Conservation (phyloP, 805 yeast genomes). For the Lipomyces mesembrius region DNA sequence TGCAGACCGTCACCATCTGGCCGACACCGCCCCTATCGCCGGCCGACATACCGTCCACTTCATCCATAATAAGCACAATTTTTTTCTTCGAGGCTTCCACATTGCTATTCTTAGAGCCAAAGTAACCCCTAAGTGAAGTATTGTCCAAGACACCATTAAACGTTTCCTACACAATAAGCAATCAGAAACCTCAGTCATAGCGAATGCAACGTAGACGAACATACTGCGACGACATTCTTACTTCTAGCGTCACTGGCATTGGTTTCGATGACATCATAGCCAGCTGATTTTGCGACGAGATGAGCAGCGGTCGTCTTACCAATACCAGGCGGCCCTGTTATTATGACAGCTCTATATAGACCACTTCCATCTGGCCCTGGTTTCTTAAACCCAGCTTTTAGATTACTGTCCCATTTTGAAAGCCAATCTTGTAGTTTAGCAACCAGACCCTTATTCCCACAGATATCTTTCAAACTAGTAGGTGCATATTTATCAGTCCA, state of each 20-base stretch:
- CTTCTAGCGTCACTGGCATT: constrained; percentile 92
- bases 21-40: constrained; percentile 99
- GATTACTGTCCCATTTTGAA: constrained; percentile 66
- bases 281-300: constrained; percentile 75
- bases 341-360: constrained; percentile 76
- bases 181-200: background rate
- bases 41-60: constrained; percentile 98
- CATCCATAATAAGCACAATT: constrained; percentile 93
- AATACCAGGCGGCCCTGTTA: constrained; percentile 92
- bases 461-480: constrained; percentile 68
- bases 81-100: constrained; percentile 49
- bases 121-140: constrained; percentile 81
- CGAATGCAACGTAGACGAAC: background rate
- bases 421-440: constrained; percentile 75
- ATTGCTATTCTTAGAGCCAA: constrained; percentile 49
- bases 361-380: constrained; percentile 70
- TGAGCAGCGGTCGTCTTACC: constrained; percentile 95
- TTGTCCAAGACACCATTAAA: constrained; percentile 76
- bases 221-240: constrained; percentile 65
- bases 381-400: constrained; percentile 59
- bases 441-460: constrained; percentile 87
- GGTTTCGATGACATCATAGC: constrained; percentile 79
- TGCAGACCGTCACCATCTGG: constrained; percentile 83
- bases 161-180: constrained; percentile 46
- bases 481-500: constrained; percentile 98